Evolutionary conservation across 345 rosid species (phyloP), one percentile per base, ranked within the genome.

Genomic region (Cardamine chenopodiifolia): DNA sequence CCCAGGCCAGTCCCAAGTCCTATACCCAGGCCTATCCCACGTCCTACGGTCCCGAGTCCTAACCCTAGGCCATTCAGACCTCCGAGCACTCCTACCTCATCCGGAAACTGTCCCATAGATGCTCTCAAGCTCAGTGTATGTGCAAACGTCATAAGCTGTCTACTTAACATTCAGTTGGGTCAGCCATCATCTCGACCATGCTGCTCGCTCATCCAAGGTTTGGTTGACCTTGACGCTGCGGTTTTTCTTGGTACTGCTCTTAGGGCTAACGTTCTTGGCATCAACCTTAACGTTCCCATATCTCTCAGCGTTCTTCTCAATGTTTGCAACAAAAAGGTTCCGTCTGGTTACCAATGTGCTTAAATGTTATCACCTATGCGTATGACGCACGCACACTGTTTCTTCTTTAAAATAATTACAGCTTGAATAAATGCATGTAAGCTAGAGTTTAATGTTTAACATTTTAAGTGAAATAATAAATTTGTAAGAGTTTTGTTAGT

Each of bases 221-320:
- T 87, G 29, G 89, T 15, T 58, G 85, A 87, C 71, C 78, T 87
- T 8, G 92, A 90, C 25, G 96, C 90, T 7, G 90, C 96, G 2
- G 78, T 81, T 31, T 90, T 90, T 81, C 89, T 90, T 8, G 85
- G 92, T 73, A 86, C 88, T 11, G 86, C 84, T 39, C 78, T 90
- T 17, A 90, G 78, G 59, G 90, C 89, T 58, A 83, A 72, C 37
- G 42, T 87, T 29, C 67, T 84, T 23, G 89, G 92, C 2, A 78
- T 81, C 76, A 77, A 86, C 78, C 78, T 87, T 40, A 82, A 86
- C 37, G 42, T 88, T 70, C 88, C 96, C 1, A 66, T 89, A 44
- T 75, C 88, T 8, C 80, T 87, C 62, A 82, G 80, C 55, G 72
- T 86, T 80, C 78, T 87, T 66, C 83, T 89, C 68, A 87, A 86